Evolutionary conservation across 129 eudicot species (phyloP).

Genomic region (Helichrysum umbraculigerum): DNA sequence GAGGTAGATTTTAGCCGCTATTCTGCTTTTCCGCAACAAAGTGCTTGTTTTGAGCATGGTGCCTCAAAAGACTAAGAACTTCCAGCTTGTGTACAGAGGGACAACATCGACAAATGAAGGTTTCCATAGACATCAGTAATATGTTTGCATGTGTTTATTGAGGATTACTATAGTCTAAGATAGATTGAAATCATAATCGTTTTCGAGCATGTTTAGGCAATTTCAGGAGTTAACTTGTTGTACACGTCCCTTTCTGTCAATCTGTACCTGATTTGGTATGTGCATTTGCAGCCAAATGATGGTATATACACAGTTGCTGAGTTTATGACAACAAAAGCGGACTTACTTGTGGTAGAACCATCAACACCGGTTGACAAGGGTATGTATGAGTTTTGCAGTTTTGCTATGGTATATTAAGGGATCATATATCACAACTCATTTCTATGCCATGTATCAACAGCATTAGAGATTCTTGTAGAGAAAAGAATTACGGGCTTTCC

Average conservation of each 20-base stretch:
- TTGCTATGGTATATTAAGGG: slow-evolving; percentile 7
- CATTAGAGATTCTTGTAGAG: slow-evolving; percentile 69
- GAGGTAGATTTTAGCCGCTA: neutral
- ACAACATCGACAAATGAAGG: neutral
- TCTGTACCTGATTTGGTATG: slow-evolving; percentile 11
- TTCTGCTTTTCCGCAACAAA: slow-evolving; percentile 1
- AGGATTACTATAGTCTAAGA: slow-evolving; percentile 3
- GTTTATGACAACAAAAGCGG: slow-evolving; percentile 77
- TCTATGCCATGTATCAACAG: slow-evolving; percentile 37
- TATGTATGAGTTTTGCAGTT: slow-evolving; percentile 29
- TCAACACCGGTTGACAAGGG: slow-evolving; percentile 84
- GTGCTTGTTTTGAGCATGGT: neutral
- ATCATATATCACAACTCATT: neutral
- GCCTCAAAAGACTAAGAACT: slow-evolving; percentile 10
- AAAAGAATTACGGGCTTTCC: slow-evolving; percentile 87
- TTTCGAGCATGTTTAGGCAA: slow-evolving; percentile 2
- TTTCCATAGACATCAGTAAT: neutral
- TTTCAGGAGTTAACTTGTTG: slow-evolving; percentile 13
- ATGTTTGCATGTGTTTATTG: neutral
- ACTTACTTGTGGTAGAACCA: slow-evolving; percentile 71
- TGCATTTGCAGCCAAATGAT: slow-evolving; percentile 56
- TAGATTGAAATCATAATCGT: slow-evolving; percentile 5
- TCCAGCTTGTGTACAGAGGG: slow-evolving; percentile 12
- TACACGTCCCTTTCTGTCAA: neutral
- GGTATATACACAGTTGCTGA: slow-evolving; percentile 68